These are phyloP conservation scores for Penicillium soppii DNA, from an alignment of 495 filamentous ascomycete genomes.

Conservation along the genomic window DNA sequence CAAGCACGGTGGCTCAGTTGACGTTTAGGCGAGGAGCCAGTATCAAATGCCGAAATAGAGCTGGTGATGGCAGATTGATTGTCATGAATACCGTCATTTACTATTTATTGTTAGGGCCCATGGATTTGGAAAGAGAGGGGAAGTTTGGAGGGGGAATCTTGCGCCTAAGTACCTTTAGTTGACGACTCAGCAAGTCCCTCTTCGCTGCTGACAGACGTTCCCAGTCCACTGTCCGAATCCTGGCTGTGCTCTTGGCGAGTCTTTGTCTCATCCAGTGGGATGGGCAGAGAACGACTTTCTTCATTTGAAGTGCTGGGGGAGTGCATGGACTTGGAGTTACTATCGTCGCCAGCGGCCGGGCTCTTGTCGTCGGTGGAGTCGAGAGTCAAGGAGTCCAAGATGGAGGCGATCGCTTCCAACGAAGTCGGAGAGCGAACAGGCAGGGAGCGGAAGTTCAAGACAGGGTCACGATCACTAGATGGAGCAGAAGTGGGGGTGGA, in stretches of 20 bases:
- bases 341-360: neutral
- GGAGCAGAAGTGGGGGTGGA: constrained; percentile 45
- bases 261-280: constrained; percentile 15
- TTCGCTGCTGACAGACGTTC: constrained; percentile 50
- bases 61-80: constrained; percentile 46
- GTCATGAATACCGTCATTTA: constrained; percentile 27
- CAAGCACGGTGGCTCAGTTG: constrained; percentile 50
- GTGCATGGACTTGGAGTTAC: neutral
- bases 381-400: constrained; percentile 43
- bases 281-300: neutral
- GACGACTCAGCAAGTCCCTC: constrained; percentile 22
- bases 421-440: constrained; percentile 53
- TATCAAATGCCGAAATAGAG: constrained; percentile 32
- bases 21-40: constrained; percentile 29
- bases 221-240: constrained; percentile 54
- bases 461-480: constrained; percentile 39
- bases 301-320: neutral
- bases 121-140: neutral
- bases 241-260: constrained; percentile 32
- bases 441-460: constrained; percentile 44
- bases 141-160: neutral
- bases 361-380: constrained; percentile 29
- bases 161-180: constrained; percentile 21
- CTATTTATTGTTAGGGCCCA: constrained; percentile 12
- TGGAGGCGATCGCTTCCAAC: constrained; percentile 46